These are phyloP conservation scores for Tremella yokohamensis DNA, from an alignment of 768 basidiomycete genomes.

Conservation along the genomic window DNA sequence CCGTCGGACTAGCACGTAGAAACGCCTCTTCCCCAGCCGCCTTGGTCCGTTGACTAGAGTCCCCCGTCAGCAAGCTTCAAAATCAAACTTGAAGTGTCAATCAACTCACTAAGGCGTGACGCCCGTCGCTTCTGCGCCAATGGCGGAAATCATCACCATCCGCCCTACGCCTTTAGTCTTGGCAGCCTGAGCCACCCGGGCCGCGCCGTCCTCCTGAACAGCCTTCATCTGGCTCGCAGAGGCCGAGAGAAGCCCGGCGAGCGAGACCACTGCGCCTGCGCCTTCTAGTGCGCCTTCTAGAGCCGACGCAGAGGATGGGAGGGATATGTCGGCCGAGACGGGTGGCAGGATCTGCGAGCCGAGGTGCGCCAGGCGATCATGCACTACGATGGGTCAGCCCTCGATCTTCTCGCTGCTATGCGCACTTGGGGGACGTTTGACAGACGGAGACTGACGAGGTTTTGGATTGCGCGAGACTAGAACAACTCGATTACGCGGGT, in stretches of 20 bases:
- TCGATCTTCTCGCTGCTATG: not conserved
- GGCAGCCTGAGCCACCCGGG: constrained; percentile 62
- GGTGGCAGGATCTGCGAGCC: constrained; percentile 54
- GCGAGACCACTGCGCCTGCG: constrained; percentile 62
- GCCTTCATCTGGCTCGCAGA: constrained; percentile 59
- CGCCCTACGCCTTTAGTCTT: constrained; percentile 55
- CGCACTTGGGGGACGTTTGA: not conserved
- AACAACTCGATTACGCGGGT: constrained; percentile 56
- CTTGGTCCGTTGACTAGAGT: constrained; percentile 43
- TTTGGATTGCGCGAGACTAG: constrained; percentile 63
- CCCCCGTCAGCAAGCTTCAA: not conserved
- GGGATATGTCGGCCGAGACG: constrained; percentile 59
- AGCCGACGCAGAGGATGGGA: constrained; percentile 42
- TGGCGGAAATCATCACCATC: constrained; percentile 59
- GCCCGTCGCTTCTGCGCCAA: constrained; percentile 65
- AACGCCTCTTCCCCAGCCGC: constrained; percentile 61
- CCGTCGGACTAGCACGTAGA: constrained; percentile 55
- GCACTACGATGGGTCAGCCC: constrained; percentile 35
- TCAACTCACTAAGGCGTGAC: constrained; percentile 58
- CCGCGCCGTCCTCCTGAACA: constrained; percentile 64
- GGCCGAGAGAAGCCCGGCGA: constrained; percentile 68
- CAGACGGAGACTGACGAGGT: constrained; percentile 48
- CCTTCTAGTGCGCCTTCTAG: constrained; percentile 54
- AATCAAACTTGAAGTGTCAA: too few species aligned
- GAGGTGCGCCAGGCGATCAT: constrained; percentile 40